Percentiles rank a stretch among this genome's conserved stretches.
Conservation (phyloP, 352 stramenopile genomes). For the Phytophthora aleatoria region DNA sequence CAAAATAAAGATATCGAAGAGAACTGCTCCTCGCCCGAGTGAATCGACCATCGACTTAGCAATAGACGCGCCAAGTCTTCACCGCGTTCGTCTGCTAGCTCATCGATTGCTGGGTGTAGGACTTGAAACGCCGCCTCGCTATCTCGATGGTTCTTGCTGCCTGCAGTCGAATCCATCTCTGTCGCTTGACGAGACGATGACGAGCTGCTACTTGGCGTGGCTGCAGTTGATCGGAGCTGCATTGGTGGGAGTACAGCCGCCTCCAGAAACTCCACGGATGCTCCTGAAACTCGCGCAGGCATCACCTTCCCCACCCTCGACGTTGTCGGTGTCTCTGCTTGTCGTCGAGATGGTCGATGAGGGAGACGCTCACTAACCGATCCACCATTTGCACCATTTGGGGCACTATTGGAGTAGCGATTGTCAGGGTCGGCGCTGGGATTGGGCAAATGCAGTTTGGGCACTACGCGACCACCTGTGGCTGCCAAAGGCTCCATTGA, state of each 20-base stretch:
- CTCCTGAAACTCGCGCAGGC: slow-evolving; percentile 33
- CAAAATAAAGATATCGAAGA: slow-evolving; percentile 74
- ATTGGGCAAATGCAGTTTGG: slow-evolving; percentile 36
- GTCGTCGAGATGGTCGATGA: slow-evolving; percentile 14
- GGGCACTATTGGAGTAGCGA: slow-evolving; percentile 10
- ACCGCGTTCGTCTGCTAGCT: slow-evolving; percentile 52
- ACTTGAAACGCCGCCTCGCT: slow-evolving; percentile 52
- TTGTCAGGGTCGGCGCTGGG: neutral
- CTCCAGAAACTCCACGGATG: slow-evolving; percentile 43
- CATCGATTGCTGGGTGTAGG: slow-evolving; percentile 62
- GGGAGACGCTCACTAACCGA: slow-evolving; percentile 23
- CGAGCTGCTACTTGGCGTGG: slow-evolving; percentile 12
- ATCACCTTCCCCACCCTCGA: slow-evolving; percentile 25
- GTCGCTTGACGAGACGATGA: slow-evolving; percentile 8
- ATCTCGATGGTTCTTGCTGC: slow-evolving; percentile 21
- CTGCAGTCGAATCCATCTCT: neutral
- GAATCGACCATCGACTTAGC: slow-evolving; percentile 71
- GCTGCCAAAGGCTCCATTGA: slow-evolving; percentile 37
- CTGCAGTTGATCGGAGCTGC: slow-evolving; percentile 31
- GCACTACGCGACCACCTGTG: slow-evolving; percentile 16
- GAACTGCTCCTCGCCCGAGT: slow-evolving; percentile 58
- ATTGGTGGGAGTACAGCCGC: slow-evolving; percentile 42
- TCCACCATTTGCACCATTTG: slow-evolving; percentile 2
- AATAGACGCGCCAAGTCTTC: slow-evolving; percentile 61
- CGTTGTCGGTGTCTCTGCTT: slow-evolving; percentile 1